phyloP scores from a whole-genome alignment of 257 asterid species.

The Solanum paucissectum region DNA sequence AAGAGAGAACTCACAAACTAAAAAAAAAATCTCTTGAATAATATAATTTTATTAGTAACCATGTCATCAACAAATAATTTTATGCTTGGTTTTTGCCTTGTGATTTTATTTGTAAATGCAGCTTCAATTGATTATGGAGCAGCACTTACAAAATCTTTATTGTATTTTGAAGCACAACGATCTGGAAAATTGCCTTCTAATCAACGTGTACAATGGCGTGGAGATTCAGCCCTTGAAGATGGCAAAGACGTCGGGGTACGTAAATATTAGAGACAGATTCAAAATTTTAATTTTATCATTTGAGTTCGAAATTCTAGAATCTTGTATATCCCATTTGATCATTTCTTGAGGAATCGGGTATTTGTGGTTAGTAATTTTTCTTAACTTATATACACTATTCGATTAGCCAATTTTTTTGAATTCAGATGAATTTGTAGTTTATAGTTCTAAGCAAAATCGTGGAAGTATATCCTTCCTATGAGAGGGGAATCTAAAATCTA shows the following conservation, averaged over 20 bases:
- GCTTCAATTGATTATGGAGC: conserved; percentile 33
- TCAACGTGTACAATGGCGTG: conserved; percentile 56
- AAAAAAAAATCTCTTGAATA: background rate
- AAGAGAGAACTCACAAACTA: background rate
- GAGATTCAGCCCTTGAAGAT: conserved; percentile 43
- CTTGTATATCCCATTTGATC: background rate
- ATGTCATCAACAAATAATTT: background rate
- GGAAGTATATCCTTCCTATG: background rate
- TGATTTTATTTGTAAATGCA: conserved; percentile 11
- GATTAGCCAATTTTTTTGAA: background rate
- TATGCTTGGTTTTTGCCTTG: conserved; percentile 7
- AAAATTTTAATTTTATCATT: background rate
- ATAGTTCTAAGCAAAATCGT: background rate
- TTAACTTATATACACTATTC: background rate
- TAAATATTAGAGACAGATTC: background rate
- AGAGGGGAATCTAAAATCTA: background rate
- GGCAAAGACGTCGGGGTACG: conserved; percentile 36
- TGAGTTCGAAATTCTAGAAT: background rate
- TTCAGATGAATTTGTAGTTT: background rate
- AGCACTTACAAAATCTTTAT: conserved; percentile 45
- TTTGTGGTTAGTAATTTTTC: background rate
- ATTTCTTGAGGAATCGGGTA: background rate
- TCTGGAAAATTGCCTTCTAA: conserved; percentile 44
- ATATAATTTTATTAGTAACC: background rate
- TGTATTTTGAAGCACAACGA: conserved; percentile 68